Evolutionary conservation across 257 asterid genomes (phyloP), one percentile per base, ranked within the genome.

Genomic region (Solanum piurae): DNA sequence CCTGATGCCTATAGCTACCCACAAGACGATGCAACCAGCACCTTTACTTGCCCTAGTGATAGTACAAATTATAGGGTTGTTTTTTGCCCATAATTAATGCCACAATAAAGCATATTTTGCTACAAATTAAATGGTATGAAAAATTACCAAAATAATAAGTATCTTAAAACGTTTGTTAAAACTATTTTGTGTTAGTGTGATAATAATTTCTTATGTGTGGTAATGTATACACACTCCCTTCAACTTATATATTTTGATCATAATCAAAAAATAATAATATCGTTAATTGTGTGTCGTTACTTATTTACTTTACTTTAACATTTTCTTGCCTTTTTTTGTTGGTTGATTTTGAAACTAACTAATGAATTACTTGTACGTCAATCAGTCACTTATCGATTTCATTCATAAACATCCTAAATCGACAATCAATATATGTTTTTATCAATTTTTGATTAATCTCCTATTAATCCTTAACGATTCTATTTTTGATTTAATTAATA

Each of bases 1-100:
- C 93, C 90, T 0, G 91, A 92, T 88, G 94, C 95, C 0, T 93
- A 91, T 10, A 90, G 93, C 25, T 93, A 90, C 84, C 94, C 96
- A 0, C 75, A 91, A 64, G 94, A 93, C 55, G 94, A 92, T 33
- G 79, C 9, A 8, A 89, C 94, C 0, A 94, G 94, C 89, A 89
- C 91, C 3, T 92, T 94, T 7, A 86, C 93, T 44, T 93, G 94
- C 80, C 95, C 92, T 0, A 91, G 90, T 5, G 93, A 93, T 3
- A 93, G 92, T 6, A 90, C 93, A 2, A 90, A 92, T 14, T 92
- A 92, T 9, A 87, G 83, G 68, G 93, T 94, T 36, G 92, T 93
- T 37, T 93, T 94, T 42, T 92, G 94, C 75, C 95, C 94, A 23
- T 90, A 73, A 84, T 21, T 36, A 60, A 9, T 23, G 0, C 69